Evolutionary conservation across 208 protist genomes (phyloP), one percentile per base, ranked within the genome.

Genomic region (Acanthamoeba divionensis): DNA sequence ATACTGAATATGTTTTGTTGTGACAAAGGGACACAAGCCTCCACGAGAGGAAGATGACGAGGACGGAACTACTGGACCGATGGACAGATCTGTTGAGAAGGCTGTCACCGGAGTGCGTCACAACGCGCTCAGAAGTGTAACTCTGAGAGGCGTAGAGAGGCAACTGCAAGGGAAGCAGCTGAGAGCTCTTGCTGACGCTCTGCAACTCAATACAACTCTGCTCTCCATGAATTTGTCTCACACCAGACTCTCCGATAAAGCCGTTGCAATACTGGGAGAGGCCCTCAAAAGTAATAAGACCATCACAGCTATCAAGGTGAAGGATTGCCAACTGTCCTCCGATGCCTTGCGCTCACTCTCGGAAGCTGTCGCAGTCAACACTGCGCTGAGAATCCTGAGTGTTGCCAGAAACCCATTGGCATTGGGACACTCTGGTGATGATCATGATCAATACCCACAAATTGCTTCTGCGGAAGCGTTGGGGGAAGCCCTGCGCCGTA

Each of bases 181-280:
- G 13, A 88, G 44, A 15, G 80, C 54, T 13, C 29, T 88, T 9
- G 80, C 80, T 4, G 80, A 88, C 4, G 80, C 57, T 0, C 29
- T 88, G 33, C n/a, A 47, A 9, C 26, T 65, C 8, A 88, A 88
- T 62, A 88, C 80, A 7, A 88, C 80, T 21, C 21, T 88, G 26
- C 41, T 88, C 0, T 45, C 38, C 12, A 33, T 88, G n/a, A 62
- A 88, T 71, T 71, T 12, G 13, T 9, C 21, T 62, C 6, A 0
- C 36, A 26, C 44, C 57, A 88, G 57, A 7, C n/a, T 88, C 12
- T 62, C 80, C 4, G 15, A 0, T n/a, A 21, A 2, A 1, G 21
- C 80, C 2, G 7, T 71, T 3, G 33, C 0, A 10, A n/a, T 36
- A 13, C 18, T 88, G 33, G 47, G 57, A 7, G 80, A 65, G 13